Evolutionary conservation across 2,329 filamentous ascomycete genomes (phyloP).

Genomic region (Sclerotiophoma versabilis): DNA sequence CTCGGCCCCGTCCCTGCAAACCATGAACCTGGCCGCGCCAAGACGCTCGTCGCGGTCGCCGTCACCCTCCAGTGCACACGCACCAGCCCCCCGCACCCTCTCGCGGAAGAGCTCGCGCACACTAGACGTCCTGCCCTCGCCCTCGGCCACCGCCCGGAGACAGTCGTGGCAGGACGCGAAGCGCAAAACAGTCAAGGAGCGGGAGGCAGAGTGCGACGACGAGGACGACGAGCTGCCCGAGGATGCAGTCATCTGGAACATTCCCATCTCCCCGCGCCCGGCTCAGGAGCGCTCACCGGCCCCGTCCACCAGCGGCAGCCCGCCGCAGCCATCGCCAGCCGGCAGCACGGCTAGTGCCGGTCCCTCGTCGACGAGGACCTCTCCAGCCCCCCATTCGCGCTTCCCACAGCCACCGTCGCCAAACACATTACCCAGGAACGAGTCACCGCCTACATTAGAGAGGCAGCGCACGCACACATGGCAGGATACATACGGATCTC

Average conservation of each 20-base stretch:
- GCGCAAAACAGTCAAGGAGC: conserved; percentile 72
- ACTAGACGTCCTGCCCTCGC: conserved; percentile 40
- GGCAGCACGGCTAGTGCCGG: conserved; percentile 23
- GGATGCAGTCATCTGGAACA: conserved; percentile 79
- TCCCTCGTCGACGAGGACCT: conserved; percentile 33
- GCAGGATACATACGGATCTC: conserved; percentile 71
- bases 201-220: conserved; percentile 82
- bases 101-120: conserved; percentile 45
- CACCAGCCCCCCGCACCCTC: conserved; percentile 38
- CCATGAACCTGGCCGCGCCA: conserved; percentile 40
- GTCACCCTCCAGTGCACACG: conserved; percentile 42
- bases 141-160: conserved; percentile 49
- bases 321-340: conserved; percentile 34
- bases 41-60: conserved; percentile 47
- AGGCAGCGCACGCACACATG: conserved; percentile 74
- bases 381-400: conserved; percentile 34
- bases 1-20: conserved; percentile 44
- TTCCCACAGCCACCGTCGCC: conserved; percentile 31
- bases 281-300: conserved; percentile 50
- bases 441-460: conserved; percentile 30
- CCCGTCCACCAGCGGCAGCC: conserved; percentile 38
- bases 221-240: conserved; percentile 76
- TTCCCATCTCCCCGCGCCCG: conserved; percentile 74
- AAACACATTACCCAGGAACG: conserved; percentile 26
- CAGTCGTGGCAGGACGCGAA: conserved; percentile 69